Evolutionary conservation across 2,329 filamentous ascomycete species (phyloP).

Genomic region (Aspergillus awamori): DNA sequence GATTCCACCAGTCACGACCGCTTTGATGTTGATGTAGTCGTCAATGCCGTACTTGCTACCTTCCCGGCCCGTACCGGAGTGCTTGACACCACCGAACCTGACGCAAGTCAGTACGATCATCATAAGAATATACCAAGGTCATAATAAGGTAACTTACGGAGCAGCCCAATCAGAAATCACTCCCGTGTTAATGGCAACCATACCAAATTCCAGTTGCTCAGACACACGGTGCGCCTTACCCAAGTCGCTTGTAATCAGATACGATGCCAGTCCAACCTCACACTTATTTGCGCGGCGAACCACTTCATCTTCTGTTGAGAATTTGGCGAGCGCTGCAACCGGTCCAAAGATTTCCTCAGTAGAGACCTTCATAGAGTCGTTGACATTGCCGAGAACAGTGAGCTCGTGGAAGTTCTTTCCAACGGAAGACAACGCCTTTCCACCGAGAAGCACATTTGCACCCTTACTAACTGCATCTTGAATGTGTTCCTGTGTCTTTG

Average conservation of each 20-base stretch:
- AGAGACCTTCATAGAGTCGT: conserved; percentile 74
- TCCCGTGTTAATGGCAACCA: conserved; percentile 68
- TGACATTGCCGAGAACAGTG: conserved; percentile 84
- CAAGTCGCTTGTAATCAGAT: conserved; percentile 73
- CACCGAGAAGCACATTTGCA: conserved; percentile 71
- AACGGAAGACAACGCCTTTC: conserved; percentile 68
- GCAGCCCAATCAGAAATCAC: conserved; percentile 52
- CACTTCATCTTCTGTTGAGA: conserved; percentile 83
- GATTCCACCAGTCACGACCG: conserved; percentile 19
- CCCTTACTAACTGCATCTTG: conserved; percentile 75
- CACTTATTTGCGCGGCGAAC: conserved; percentile 75
- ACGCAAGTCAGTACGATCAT: conserved; percentile 12
- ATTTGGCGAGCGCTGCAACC: conserved; percentile 81
- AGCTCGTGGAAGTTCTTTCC: conserved; percentile 84
- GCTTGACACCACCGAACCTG: conserved; percentile 75
- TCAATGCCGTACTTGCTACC: conserved; percentile 73
- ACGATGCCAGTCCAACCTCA: conserved; percentile 84
- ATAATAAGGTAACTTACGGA: conserved; percentile 35
- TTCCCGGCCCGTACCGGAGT: conserved; percentile 76
- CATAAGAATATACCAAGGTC: background rate
- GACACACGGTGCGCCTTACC: conserved; percentile 58
- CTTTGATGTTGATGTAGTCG: conserved; percentile 74
- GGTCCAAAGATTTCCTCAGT: conserved; percentile 91
- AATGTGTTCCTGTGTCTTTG: conserved; percentile 76
- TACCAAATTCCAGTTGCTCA: conserved; percentile 53